Conservation (phyloP, 2,329 filamentous ascomycete genomes). For the Sclerotinia spermophila region DNA sequence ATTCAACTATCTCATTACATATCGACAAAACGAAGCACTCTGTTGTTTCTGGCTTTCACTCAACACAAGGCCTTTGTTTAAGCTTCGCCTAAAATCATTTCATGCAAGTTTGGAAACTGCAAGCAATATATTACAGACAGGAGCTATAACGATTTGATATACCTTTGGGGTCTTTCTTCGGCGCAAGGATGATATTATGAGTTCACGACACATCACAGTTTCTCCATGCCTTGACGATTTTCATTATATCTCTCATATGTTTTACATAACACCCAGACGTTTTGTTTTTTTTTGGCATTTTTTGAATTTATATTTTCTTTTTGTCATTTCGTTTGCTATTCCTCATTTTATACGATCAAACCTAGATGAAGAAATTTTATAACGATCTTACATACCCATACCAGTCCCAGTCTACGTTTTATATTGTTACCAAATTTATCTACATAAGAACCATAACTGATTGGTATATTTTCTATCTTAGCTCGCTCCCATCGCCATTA, state of each 20-base stretch:
- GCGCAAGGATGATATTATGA: constrained; percentile 16
- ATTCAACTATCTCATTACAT: constrained; percentile 4
- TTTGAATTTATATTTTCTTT: neutral
- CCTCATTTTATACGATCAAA: constrained; percentile 6
- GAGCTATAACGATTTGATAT: neutral
- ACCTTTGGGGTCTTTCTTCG: constrained; percentile 18
- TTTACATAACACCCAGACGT: neutral
- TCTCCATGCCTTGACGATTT: constrained; percentile 19
- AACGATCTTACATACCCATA: constrained; percentile 3
- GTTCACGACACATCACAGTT: constrained; percentile 17
- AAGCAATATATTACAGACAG: neutral
- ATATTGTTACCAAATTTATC: constrained; percentile 22
- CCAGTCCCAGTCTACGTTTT: constrained; percentile 2
- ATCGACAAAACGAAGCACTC: neutral
- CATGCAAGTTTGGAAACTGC: neutral
- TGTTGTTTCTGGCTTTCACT: neutral
- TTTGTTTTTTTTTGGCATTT: constrained; percentile 6
- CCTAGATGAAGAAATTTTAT: constrained; percentile 20
- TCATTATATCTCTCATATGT: neutral
- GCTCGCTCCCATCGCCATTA: constrained; percentile 16
- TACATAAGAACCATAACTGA: constrained; percentile 36
- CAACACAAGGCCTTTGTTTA: constrained; percentile 15
- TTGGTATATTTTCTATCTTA: constrained; percentile 22
- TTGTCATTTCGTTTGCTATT: constrained; percentile 4
- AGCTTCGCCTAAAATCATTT: constrained; percentile 11